A percentile compares a stretch with the other conserved stretches of the same genome.
Conservation (phyloP, 2,329 filamentous ascomycete genomes). For the Pestalotiopsis sp. region DNA sequence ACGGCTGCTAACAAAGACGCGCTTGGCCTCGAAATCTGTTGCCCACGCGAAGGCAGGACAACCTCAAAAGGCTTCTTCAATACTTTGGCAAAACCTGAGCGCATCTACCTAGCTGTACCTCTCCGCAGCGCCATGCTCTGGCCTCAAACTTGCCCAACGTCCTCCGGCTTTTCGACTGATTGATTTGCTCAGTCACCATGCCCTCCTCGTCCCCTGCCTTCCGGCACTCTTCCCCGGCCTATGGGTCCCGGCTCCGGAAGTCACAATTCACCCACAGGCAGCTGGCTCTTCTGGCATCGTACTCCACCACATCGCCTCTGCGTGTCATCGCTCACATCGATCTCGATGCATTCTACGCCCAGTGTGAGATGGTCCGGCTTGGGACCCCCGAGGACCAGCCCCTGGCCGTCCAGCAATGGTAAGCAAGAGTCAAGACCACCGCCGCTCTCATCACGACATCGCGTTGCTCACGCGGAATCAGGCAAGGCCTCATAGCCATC, state of each 20-base stretch:
- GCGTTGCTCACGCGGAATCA: constrained; percentile 31
- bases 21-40: too few relatives aligned
- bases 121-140: not conserved
- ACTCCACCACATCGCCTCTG: constrained; percentile 73
- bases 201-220: constrained; percentile 11
- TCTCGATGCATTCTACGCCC: constrained; percentile 95
- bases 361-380: constrained; percentile 92
- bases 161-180: not conserved
- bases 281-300: constrained; percentile 73
- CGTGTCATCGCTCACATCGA: constrained; percentile 91
- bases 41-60: too few relatives aligned
- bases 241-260: constrained; percentile 35
- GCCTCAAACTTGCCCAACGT: not conserved
- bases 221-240: constrained; percentile 35
- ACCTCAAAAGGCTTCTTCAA: too few relatives aligned
- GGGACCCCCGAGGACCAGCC: constrained; percentile 74
- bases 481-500: constrained; percentile 91
- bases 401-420: constrained; percentile 93
- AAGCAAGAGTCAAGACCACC: constrained; percentile 23
- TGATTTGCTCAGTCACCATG: not conserved
- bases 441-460: not conserved
- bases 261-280: constrained; percentile 88
- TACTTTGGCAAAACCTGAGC: not conserved
- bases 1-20: not conserved
- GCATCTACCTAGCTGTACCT: not conserved